Evolutionary conservation across 1,284 basidiomycete genomes (phyloP), one percentile per base, ranked within the genome.

Genomic region (Puccinia novopanici): DNA sequence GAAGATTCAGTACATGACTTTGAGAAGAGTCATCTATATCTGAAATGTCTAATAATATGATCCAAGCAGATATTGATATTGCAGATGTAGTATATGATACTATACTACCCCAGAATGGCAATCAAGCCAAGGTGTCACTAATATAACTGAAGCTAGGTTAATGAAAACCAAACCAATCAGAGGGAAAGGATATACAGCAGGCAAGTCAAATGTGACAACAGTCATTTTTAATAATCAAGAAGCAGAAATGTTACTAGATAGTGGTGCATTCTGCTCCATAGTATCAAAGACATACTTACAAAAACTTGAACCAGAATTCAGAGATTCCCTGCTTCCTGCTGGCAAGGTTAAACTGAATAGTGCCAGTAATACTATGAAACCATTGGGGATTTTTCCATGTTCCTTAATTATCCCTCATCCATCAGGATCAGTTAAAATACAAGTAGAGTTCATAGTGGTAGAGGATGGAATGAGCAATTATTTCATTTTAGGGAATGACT

Each of bases 201-300:
- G 59, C 12, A 63, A 40, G 12, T 34, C 24, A 6, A 63, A 63
- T 19, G 6, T 65, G 3, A 45, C n/a, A 5, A 6, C 34, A 19
- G 61, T 65, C 3, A 37, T 65, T 6, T 45, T 65, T 9, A 22
- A 65, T 10, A 34, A 45, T 3, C 34, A 65, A 45, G 61, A 65
- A 45, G 19, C 40, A 19, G 34, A 37, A 2, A 3, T 65, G 12
- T 8, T 65, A n/a, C 17, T 65, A 27, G 61, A 65, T 6, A 65
- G 61, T 65, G 61, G 61, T 19, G 61, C 34, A 40, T 65, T 65
- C 24, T 65, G 30, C 17, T 65, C 61, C 4, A n/a, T 65, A 65
- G 61, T 65, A 19, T 65, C 61, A 19, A 37, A 65, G 10, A 65
- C 37, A 40, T 65, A 65, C 19, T 27, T 45, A 6, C 12, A 65